These are phyloP conservation scores for Cicer cuneatum DNA, from an alignment of 306 rosid genomes.

Conservation along the genomic window DNA sequence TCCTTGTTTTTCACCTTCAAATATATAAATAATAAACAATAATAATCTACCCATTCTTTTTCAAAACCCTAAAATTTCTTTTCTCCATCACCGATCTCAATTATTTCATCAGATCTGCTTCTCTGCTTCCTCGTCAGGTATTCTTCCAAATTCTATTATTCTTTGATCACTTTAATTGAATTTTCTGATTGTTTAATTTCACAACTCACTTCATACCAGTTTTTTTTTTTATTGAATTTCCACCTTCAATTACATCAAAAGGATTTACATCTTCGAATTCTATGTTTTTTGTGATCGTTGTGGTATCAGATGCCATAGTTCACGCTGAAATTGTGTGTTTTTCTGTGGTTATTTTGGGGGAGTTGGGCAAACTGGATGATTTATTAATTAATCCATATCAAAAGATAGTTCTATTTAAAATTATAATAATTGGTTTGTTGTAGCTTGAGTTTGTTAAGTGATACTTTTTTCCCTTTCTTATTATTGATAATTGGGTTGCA, in stretches of 20 bases:
- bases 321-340: not conserved
- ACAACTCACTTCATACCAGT: constrained; percentile 20
- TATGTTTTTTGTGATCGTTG: not conserved
- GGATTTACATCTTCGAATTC: not conserved
- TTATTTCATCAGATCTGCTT: constrained; percentile 44
- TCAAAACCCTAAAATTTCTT: constrained; percentile 53
- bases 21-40: not conserved
- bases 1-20: constrained; percentile 37
- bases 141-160: constrained; percentile 17
- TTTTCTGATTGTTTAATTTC: constrained; percentile 25
- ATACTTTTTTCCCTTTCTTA: not conserved
- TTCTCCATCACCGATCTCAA: constrained; percentile 38
- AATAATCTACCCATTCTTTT: constrained; percentile 24
- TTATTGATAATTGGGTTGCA: constrained; percentile 25
- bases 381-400: not conserved
- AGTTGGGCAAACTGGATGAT: not conserved
- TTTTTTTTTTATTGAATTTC: not conserved
- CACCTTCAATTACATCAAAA: not conserved
- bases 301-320: constrained; percentile 29
- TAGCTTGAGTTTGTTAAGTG: not conserved
- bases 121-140: constrained; percentile 50
- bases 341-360: not conserved
- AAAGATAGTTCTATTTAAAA: not conserved
- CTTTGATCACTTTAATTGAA: not conserved
- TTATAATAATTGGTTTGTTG: constrained; percentile 1